Base-by-base conservation (phyloP, 2,329 filamentous ascomycete genomes). In the Neoascochyta sp. region DNA sequence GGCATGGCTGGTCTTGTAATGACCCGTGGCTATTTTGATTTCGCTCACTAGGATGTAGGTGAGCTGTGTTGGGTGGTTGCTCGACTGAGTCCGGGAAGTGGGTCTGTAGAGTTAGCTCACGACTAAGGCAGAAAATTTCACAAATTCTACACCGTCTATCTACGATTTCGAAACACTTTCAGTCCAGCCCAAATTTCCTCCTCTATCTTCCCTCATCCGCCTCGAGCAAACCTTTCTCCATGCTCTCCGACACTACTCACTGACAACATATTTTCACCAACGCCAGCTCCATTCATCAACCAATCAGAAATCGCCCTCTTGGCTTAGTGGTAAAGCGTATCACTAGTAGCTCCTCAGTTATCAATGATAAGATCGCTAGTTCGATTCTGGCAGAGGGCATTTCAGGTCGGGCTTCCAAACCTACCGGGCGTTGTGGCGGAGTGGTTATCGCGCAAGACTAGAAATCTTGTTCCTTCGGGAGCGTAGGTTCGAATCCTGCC, bases 361-460 rank as follows among this genome's bases (percentile, higher is more conserved):
- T 17, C 2, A 29, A 35, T 35, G 32, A 35, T 35, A 35, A 35
- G 32, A 35, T 35, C 32, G 32, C 32, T 35, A 29, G 32, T 35
- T 35, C 32, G 32, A 35, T 35, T 35, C 32, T 29, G 32, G 32
- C 32, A 35, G 32, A 29, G 26, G 32, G 32, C 32, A 33, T 16
- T 35, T 22, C 12, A 21, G 23, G 34, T 36, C 25, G 28, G 12
- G n/a, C 24, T 20, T 16, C 5, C 11, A 13, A 24, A 30, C 27
- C 27, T 12, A 5, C 15, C 15, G 9, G 54, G 56, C 56, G 52
- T 54, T 43, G 51, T 61, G 57, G 57, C 55, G 52, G 55, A 61
- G 57, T 61, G 57, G 56, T 61, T 61, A 60, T 61, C 54, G 57
- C 57, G 55, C 48, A 60, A 56, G 55, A 57, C 56, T 60, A 58